A percentile compares a stretch with the other conserved stretches of the same genome.
These are phyloP conservation scores for Bertia moriformis DNA, from an alignment of 2,329 filamentous ascomycete species.

Conservation along the genomic window DNA sequence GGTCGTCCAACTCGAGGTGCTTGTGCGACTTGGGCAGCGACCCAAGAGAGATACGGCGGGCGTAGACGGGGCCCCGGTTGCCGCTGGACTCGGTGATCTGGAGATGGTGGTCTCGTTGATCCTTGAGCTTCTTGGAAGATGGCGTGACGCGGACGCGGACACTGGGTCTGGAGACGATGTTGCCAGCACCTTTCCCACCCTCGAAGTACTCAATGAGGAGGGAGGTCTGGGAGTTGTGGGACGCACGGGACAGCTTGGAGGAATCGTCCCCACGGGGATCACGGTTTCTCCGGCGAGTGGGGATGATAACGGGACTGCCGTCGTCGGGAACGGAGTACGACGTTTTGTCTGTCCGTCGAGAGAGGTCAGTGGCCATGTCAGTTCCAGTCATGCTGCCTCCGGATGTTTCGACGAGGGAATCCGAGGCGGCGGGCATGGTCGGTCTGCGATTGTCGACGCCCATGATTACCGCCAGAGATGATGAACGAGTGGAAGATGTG, in stretches of 20 bases:
- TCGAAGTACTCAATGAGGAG: conserved; percentile 58
- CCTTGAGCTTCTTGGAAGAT: conserved; percentile 27
- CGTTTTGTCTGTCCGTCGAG: conserved; percentile 30
- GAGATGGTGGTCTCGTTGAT: conserved; percentile 34
- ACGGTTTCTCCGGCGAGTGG: conserved; percentile 26
- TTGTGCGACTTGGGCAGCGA: conserved; percentile 18
- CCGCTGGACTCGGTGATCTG: conserved; percentile 49
- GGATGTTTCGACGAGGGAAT: conserved; percentile 26
- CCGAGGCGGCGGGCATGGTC: conserved; percentile 30
- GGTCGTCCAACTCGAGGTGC: conserved; percentile 9
- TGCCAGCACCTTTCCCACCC: conserved; percentile 31
- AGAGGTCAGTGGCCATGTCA: conserved; percentile 31
- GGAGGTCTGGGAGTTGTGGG: conserved; percentile 45
- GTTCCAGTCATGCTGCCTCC: conserved; percentile 23
- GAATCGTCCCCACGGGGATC: conserved; percentile 22
- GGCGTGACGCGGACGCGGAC: conserved; percentile 51
- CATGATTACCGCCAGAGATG: conserved; percentile 25
- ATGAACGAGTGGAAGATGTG: conserved; percentile 1
- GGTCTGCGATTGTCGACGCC: conserved; percentile 29
- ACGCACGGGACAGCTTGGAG: conserved; percentile 26
- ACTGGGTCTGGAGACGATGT: conserved; percentile 37
- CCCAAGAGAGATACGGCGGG: conserved; percentile 45
- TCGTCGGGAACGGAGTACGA: conserved; percentile 33
- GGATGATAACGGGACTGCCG: conserved; percentile 46
- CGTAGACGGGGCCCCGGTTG: conserved; percentile 47